Evolutionary conservation across 1,284 basidiomycete genomes (phyloP).

Genomic region (Cutaneotrichosporon spelunceum): DNA sequence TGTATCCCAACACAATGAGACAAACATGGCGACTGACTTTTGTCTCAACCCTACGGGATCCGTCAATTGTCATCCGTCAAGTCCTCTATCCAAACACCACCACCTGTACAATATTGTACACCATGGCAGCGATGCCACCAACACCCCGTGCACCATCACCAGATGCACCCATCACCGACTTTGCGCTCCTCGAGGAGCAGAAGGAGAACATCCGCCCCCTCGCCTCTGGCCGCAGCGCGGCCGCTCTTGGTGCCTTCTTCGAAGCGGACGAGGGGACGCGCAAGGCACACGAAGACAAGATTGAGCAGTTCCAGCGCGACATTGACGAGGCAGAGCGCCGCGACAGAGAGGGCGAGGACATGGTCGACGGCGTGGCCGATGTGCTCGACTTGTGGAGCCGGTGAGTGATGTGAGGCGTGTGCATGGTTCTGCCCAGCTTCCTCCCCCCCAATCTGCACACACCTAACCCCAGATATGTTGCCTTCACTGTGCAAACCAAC

Average conservation of each 20-base stretch:
- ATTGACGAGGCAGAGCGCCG: conserved; percentile 51
- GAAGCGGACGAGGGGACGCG: conserved; percentile 50
- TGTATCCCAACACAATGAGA: background rate
- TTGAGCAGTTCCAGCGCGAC: conserved; percentile 48
- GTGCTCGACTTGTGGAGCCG: conserved; percentile 53
- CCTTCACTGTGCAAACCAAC: conserved; percentile 56
- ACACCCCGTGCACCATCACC: conserved; percentile 14
- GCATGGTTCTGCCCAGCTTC: background rate
- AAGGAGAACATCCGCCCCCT: conserved; percentile 63
- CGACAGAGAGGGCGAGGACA: conserved; percentile 59
- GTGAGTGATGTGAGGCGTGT: conserved; percentile 32
- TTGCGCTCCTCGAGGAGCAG: conserved; percentile 55
- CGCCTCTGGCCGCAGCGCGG: conserved; percentile 57
- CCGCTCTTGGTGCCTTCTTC: conserved; percentile 55
- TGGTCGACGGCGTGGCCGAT: conserved; percentile 51
- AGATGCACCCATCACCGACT: conserved; percentile 50
- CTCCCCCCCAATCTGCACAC: background rate
- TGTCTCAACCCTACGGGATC: background rate
- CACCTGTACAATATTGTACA: conserved; percentile 1
- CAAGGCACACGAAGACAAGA: conserved; percentile 50
- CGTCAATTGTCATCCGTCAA: background rate
- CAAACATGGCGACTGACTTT: conserved; percentile 17
- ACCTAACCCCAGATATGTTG: conserved; percentile 38
- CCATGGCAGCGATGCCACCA: conserved; percentile 5
- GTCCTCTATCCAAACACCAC: background rate